phyloP scores from a whole-genome alignment of 306 rosid species.

The Trifolium subterraneum region DNA sequence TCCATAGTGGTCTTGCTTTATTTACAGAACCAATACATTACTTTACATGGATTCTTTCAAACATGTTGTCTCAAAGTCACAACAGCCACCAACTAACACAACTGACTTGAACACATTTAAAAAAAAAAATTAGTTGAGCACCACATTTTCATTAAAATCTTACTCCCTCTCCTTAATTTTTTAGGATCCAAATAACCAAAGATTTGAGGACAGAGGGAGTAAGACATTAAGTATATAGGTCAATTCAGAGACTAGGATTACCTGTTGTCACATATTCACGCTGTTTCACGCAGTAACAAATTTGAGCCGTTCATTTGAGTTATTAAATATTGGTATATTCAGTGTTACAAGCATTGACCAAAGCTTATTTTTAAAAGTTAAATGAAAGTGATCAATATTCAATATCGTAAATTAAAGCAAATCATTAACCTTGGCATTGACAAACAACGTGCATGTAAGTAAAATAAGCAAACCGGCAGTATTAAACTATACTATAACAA shows the following conservation, averaged over 20 bases:
- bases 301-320: too few relatives aligned
- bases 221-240: too few relatives aligned
- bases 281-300: too few relatives aligned
- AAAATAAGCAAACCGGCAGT: not conserved
- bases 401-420: not conserved
- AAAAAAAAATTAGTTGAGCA: too few relatives aligned
- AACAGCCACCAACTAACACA: too few relatives aligned
- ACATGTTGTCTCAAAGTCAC: not conserved
- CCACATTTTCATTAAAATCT: too few relatives aligned
- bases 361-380: not conserved
- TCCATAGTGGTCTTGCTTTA: not conserved
- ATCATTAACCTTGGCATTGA: not conserved
- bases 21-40: not conserved
- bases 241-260: too few relatives aligned
- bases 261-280: too few relatives aligned
- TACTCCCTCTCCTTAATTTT: too few relatives aligned
- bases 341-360: not conserved
- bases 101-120: too few relatives aligned
- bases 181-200: too few relatives aligned
- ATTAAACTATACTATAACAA: slow-evolving; percentile 4
- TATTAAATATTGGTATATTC: not conserved
- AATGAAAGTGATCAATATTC: not conserved
- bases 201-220: too few relatives aligned
- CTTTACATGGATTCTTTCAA: slow-evolving; percentile 1
- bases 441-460: not conserved